Conservation (phyloP, 2,329 filamentous ascomycete genomes). For the Fusarium cyanostomum region DNA sequence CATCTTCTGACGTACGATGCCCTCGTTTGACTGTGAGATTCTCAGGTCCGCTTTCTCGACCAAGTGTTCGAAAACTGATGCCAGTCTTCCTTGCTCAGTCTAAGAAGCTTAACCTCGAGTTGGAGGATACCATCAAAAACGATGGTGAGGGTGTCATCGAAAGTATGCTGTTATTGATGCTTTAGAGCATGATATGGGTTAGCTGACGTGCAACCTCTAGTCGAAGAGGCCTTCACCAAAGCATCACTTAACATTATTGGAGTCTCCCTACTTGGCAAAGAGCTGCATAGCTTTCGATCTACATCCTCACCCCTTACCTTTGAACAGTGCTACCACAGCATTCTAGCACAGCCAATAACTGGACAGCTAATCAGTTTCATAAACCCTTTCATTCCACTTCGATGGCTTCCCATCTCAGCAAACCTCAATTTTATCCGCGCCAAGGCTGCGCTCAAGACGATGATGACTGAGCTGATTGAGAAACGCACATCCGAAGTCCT, state of each 20-base stretch:
- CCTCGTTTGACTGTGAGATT: background rate
- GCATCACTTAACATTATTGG: conserved; percentile 25
- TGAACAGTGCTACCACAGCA: conserved; percentile 19
- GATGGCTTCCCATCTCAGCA: conserved; percentile 19
- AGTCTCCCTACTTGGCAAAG: background rate
- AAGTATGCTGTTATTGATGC: too few relatives aligned
- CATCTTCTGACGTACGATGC: accelerated
- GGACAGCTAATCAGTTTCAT: conserved; percentile 22
- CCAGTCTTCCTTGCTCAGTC: conserved; percentile 1
- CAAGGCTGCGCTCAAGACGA: conserved; percentile 6
- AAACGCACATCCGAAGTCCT: conserved; percentile 8
- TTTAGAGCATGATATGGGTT: too few relatives aligned
- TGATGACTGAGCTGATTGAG: conserved; percentile 24
- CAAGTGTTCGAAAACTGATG: conserved; percentile 9
- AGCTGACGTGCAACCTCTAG: background rate
- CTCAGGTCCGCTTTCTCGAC: conserved; percentile 7
- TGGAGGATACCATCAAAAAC: background rate
- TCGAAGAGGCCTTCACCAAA: background rate
- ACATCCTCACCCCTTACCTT: conserved; percentile 6
- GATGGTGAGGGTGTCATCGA: background rate
- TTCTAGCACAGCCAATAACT: conserved; percentile 7
- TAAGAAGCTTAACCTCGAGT: background rate
- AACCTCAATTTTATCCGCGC: conserved; percentile 16
- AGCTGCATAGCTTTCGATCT: conserved; percentile 13
- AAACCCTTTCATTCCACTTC: conserved; percentile 14